Evolutionary conservation across 2,329 filamentous ascomycete genomes (phyloP), one percentile per base, ranked within the genome.

Genomic region (Mycocentrospora acerina): DNA sequence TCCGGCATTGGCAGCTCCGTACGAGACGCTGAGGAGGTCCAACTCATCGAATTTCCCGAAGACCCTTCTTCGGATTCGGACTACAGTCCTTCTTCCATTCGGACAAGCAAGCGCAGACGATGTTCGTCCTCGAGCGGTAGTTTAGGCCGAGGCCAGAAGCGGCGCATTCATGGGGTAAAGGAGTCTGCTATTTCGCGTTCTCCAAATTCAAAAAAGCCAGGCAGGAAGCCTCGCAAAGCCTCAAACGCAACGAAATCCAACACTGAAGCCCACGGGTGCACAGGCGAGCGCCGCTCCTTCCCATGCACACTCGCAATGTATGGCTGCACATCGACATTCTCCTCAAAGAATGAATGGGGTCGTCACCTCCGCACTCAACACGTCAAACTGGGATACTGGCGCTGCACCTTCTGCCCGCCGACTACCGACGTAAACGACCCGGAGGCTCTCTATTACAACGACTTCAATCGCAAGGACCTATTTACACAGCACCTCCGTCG

Each of bases 341-440:
- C 79, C 3, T 83, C 78, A 52, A 95, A 95, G 71, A 95, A 95
- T 62, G 90, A 96, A 65, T 96, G 91, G 91, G 96, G 96, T 67
- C 82, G 91, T 0, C 91, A 97, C 61, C 81, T 91, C 55, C 72
- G 75, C 22, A 86, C 85, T 0, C 86, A 95, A 60, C 91, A 97
- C 60, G 73, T 95, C 15, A 79, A 83, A 37, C 73, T 88, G 3
- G 72, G 78, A 29, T 86, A 83, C 68, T 96, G 84, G 80, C 75
- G 85, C 40, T 97, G 90, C 70, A 78, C 83, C 49, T 72, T 85
- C 22, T 85, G 80, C 44, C 59, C 66, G 7, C 64, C 42, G n/a
- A 60, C 49, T n/a, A 52, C 60, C 13, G 64, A 66, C 25, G 51
- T 62, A 10, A 47, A 54, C 27, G 59, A 67, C 37, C 44, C 55